These are phyloP conservation scores for Aureobasidium vineae DNA, from an alignment of 2,329 filamentous ascomycete species.

Conservation along the genomic window DNA sequence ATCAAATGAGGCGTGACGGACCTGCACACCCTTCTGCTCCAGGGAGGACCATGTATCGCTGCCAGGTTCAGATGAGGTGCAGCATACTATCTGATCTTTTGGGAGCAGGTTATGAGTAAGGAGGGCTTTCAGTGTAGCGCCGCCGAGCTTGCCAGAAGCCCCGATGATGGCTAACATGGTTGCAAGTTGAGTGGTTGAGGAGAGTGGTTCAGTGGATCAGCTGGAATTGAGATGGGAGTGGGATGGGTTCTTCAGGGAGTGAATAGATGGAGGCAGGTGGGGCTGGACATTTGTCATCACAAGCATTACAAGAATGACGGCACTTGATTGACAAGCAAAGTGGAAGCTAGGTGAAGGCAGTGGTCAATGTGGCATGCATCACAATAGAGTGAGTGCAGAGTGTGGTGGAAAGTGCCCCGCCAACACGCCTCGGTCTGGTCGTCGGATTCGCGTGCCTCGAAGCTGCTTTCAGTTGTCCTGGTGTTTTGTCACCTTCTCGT, in stretches of 20 bases:
- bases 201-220: background rate
- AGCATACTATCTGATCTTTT: conserved; percentile 41
- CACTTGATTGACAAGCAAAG: background rate
- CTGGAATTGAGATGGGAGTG: background rate
- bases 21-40: conserved; percentile 32
- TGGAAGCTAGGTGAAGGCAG: background rate
- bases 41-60: conserved; percentile 29
- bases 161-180: conserved; percentile 44
- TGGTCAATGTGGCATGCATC: background rate
- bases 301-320: conserved; percentile 1
- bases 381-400: background rate
- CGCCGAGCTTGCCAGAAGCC: conserved; percentile 49
- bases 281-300: conserved; percentile 19
- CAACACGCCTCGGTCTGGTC: background rate
- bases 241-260: background rate
- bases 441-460: background rate
- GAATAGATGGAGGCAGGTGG: background rate
- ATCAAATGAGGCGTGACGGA: conserved; percentile 45
- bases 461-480: background rate
- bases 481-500: background rate
- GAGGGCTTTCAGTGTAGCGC: conserved; percentile 45
- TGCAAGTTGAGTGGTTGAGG: background rate
- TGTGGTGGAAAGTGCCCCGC: conserved; percentile 1
- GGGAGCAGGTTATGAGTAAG: conserved; percentile 44
- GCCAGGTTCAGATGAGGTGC: conserved; percentile 36